These are phyloP conservation scores for Gryganskiella cystojenkinii DNA, from an alignment of 192 early-diverging fungal genomes.

Conservation along the genomic window DNA sequence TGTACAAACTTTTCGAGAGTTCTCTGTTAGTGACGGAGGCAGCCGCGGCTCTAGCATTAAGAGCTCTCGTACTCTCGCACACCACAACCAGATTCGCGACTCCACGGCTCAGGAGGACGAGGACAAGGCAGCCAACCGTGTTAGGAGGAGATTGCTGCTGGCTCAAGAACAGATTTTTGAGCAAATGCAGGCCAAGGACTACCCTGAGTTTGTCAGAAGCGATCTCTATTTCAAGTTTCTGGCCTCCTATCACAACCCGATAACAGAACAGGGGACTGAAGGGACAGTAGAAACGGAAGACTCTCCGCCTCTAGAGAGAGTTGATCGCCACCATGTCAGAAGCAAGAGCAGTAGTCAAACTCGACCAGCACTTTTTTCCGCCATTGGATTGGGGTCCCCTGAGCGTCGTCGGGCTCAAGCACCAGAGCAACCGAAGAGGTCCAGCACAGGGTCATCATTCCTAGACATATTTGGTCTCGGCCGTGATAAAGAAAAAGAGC, in stretches of 20 bases:
- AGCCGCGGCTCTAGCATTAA: neutral
- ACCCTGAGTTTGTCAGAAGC: constrained; percentile 67
- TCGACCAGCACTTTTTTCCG: constrained; percentile 22
- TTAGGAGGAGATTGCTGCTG: constrained; percentile 39
- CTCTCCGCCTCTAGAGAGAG: neutral
- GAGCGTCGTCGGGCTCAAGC: neutral
- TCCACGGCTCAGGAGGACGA: constrained; percentile 10
- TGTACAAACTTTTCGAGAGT: constrained; percentile 36
- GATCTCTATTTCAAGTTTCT: constrained; percentile 74
- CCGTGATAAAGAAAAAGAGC: constrained; percentile 40
- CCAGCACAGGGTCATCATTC: constrained; percentile 48
- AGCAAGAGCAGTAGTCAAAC: neutral
- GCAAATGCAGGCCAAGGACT: constrained; percentile 69
- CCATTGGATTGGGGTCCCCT: constrained; percentile 10
- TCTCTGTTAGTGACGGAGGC: constrained; percentile 28
- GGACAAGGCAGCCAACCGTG: constrained; percentile 10
- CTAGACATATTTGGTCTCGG: constrained; percentile 46
- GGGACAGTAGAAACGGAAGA: too few species aligned
- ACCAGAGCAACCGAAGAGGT: constrained; percentile 26
- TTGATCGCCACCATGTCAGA: neutral
- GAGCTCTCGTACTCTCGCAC: too few species aligned
- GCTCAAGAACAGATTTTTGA: constrained; percentile 74
- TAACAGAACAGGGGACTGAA: constrained; percentile 22
- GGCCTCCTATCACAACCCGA: constrained; percentile 60
- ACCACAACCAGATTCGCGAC: constrained; percentile 8